Evolutionary conservation across 805 yeast species (phyloP).

Genomic region (Wickerhamomyces silvicola): DNA sequence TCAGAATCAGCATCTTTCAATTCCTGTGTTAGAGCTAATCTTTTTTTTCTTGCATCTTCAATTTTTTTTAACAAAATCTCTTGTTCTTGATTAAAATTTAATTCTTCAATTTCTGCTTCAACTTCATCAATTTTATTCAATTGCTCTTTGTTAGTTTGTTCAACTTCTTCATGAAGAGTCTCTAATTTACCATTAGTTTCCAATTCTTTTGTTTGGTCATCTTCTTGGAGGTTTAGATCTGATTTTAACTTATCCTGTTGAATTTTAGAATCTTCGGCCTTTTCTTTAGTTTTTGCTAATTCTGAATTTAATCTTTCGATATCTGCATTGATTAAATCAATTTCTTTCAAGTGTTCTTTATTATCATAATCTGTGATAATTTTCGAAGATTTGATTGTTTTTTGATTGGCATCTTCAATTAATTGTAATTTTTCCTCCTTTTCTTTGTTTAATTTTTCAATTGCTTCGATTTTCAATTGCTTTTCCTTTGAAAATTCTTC

Average conservation of each 20-base stretch:
- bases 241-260: background rate
- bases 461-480: constrained; percentile 8
- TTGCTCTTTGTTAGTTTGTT: constrained; percentile 6
- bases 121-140: constrained; percentile 10
- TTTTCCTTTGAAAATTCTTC: constrained; percentile 13
- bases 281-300: constrained; percentile 8
- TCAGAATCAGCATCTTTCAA: constrained; percentile 9
- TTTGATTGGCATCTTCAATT: constrained; percentile 9
- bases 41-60: constrained; percentile 14
- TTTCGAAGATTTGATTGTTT: constrained; percentile 7
- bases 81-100: constrained; percentile 8
- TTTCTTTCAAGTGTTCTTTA: constrained; percentile 10
- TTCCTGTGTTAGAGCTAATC: constrained; percentile 13
- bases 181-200: constrained; percentile 11
- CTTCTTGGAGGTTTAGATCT: constrained; percentile 4
- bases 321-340: constrained; percentile 14
- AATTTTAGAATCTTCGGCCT: constrained; percentile 7
- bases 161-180: constrained; percentile 13
- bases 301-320: constrained; percentile 9
- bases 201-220: constrained; percentile 8
- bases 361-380: constrained; percentile 7
- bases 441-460: constrained; percentile 15
- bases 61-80: constrained; percentile 11
- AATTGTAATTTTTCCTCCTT: constrained; percentile 10
- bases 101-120: constrained; percentile 6